A percentile compares a stretch with the other conserved stretches of the same genome.
These are phyloP conservation scores for Lepidium africanum DNA, from an alignment of 345 rosid genomes.

Conservation along the genomic window DNA sequence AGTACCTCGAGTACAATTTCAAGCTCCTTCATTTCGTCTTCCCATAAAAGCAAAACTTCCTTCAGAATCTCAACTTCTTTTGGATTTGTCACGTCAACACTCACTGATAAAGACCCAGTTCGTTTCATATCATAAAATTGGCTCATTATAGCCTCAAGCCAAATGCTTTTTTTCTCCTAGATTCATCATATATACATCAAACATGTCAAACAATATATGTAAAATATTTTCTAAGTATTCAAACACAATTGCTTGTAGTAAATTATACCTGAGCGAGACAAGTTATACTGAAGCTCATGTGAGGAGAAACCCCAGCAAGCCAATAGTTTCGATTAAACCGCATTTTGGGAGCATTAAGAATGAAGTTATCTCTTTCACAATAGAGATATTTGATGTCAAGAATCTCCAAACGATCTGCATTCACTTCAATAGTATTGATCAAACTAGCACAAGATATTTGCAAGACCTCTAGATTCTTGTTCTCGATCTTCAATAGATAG, in stretches of 20 bases:
- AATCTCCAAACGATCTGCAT: background rate
- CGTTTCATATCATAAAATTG: background rate
- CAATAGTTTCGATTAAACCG: background rate
- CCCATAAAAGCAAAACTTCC: conserved; percentile 3
- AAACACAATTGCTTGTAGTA: background rate
- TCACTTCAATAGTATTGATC: background rate
- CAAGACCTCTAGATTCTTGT: conserved; percentile 8
- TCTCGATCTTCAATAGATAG: background rate
- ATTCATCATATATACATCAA: background rate
- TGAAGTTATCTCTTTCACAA: background rate
- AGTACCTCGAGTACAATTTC: conserved; percentile 10
- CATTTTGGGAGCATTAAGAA: background rate
- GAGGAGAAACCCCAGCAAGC: background rate
- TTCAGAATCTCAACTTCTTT: conserved; percentile 9
- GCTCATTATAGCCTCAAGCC: background rate
- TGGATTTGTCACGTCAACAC: background rate
- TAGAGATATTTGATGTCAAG: background rate
- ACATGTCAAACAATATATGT: background rate
- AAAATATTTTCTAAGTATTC: background rate
- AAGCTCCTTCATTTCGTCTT: background rate
- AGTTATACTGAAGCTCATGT: background rate
- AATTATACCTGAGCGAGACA: conserved; percentile 11
- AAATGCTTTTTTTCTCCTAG: background rate
- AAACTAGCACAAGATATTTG: background rate
- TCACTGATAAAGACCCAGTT: background rate